Base-by-base conservation (phyloP, 2,329 filamentous ascomycete genomes). In the Stagonosporopsis chrysanthemi region DNA sequence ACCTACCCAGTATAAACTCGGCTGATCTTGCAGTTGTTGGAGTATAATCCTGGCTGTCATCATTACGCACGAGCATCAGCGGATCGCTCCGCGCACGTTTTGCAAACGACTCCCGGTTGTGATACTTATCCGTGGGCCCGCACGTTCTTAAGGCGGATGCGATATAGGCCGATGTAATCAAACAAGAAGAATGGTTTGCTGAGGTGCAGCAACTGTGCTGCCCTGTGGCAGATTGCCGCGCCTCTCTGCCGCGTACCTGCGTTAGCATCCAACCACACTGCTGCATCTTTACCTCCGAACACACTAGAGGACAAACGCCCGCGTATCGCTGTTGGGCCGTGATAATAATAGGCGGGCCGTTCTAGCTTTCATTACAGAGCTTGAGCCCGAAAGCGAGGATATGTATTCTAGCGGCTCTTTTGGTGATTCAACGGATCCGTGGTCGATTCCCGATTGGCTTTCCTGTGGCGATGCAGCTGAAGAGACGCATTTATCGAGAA, bases 171-270 rank as follows among this genome's bases (percentile, higher is more conserved):
- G 9, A 12, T 8, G 8, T 3, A 22, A 22, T 8, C 9, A 14
- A 11, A 41, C 19, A 26, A 24, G 15, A 9, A 51, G 31, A 8
- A 6, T 14, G 19, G 22, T 11, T 19, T 42, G 19, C 42, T 33
- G 11, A 23, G 28, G n/a, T 14, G 50, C 19, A 19, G 19, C 19
- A 19, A 19, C 3, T 19, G 23, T 12, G 35, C 36, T 33, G 19
- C 42, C 2, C 7, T 46, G 42, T 33, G 41, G 42, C 42, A 35
- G 33, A 33, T 36, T 17, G 15, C 24, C 14, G 23, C 23, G 35
- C 23, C 24, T 19, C 14, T 12, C 12, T 3, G 33, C 41, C 46
- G 46, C 38, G 51, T 47, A 54, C 51, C 51, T 54, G 51, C 51
- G 40, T 53, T 47, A 41, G 49, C 22, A 31, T 22, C 6, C 15